Evolutionary conservation across 1,284 basidiomycete species (phyloP).

Genomic region (Afroboletus lepidellus): DNA sequence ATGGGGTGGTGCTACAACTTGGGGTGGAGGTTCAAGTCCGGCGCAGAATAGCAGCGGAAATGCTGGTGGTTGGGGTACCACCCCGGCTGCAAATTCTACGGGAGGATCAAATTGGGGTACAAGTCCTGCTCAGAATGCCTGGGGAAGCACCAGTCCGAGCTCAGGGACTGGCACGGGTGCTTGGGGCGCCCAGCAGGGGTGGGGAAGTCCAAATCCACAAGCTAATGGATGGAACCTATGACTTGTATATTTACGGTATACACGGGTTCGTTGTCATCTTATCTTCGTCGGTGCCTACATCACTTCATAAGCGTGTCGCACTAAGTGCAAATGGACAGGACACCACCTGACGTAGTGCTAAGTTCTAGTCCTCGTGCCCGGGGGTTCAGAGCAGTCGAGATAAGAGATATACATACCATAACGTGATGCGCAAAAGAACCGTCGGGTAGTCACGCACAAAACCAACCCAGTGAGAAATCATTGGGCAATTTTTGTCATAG

Average conservation of each 20-base stretch:
- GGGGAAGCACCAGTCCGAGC: slow-evolving; percentile 35
- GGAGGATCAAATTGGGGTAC: slow-evolving; percentile 33
- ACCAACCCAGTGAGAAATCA: neutral
- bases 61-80: slow-evolving; percentile 24
- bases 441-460: neutral
- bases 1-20: slow-evolving; percentile 36
- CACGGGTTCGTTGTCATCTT: neutral
- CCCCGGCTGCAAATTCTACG: slow-evolving; percentile 27
- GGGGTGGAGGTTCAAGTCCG: slow-evolving; percentile 31
- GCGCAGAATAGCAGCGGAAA: slow-evolving; percentile 30
- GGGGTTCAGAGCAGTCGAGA: neutral
- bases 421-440: neutral
- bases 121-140: slow-evolving; percentile 38
- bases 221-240: slow-evolving; percentile 58
- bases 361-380: neutral
- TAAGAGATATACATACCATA: neutral
- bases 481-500: neutral
- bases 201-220: slow-evolving; percentile 44
- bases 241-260: neutral
- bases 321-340: too few relatives aligned
- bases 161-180: slow-evolving; percentile 24
- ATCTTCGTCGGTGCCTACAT: too few relatives aligned
- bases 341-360: too few relatives aligned
- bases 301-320: too few relatives aligned
- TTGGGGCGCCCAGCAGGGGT: slow-evolving; percentile 38